Evolutionary conservation across 192 early-diverging fungal species (phyloP), one percentile per base, ranked within the genome.

Genomic region (Phycomyces nitens): DNA sequence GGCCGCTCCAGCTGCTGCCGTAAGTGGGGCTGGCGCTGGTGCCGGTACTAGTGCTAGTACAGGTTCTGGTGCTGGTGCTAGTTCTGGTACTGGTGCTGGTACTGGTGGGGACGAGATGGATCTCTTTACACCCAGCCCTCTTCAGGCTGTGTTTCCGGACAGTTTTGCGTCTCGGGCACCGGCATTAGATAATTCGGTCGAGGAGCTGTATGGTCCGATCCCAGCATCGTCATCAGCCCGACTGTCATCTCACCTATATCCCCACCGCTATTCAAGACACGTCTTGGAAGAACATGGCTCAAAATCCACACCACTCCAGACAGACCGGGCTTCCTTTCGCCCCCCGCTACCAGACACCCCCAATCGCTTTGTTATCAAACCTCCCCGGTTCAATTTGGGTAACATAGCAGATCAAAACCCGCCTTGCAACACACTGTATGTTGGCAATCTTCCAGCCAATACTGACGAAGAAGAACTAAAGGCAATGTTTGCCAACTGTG

Each of bases 361-460:
- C 57, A 59, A 47, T 59, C 39, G 41, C 23, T 59, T 59, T 59
- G 22, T 39, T 23, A 43, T 42, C 39, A 42, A 22, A 16, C 14
- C 34, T 15, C 0, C 38, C 38, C 9, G 38, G 18, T 44, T 21
- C 40, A 24, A 24, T 23, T 12, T 56, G 27, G 24, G 55, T n/a
- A 92, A 84, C 59, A 66, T 78, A 18, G 84, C 82, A 47, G 96
- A 98, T 75, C 94, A 97, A 73, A 98, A 98, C 72, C 96, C 94
- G 49, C 96, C 96, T 4, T 98, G 96, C 80, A 98, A 98, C 68
- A 98, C 96, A 3, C 80, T 98, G 22, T 98, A 98, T 69, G 94
- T 98, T 26, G 96, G 96, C 29, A 98, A 98, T 68, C 77, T 98
- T 22, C 92, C 96, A 11, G 80, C 82, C 51, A 89, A 94, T 64